Conservation (phyloP, 306 rosid genomes). For the Dryas octopetala region DNA sequence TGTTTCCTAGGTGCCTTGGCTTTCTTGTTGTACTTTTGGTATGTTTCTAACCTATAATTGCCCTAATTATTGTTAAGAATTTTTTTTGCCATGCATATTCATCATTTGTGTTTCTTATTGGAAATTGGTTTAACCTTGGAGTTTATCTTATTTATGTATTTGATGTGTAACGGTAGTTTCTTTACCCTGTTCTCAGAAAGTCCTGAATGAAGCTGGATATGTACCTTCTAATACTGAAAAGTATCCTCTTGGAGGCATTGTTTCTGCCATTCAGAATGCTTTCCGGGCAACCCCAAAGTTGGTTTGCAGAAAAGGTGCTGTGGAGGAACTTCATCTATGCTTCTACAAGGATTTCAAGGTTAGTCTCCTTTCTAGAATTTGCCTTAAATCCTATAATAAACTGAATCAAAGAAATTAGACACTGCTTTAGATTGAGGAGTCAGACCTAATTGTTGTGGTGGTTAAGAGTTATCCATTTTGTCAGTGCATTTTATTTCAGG, state of each 20-base stretch:
- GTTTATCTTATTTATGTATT: neutral
- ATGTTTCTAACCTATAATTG: neutral
- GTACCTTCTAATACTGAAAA: constrained; percentile 81
- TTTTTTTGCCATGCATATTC: neutral
- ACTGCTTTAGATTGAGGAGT: neutral
- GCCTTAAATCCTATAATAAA: constrained; percentile 12
- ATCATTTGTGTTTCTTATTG: neutral
- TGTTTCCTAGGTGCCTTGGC: neutral
- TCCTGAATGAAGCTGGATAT: constrained; percentile 80
- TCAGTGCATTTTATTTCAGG: neutral
- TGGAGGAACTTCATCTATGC: constrained; percentile 79
- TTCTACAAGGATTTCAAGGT: constrained; percentile 91
- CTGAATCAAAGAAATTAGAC: neutral
- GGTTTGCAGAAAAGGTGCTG: constrained; percentile 56
- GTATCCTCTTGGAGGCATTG: constrained; percentile 89
- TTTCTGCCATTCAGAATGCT: constrained; percentile 89
- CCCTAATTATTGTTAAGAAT: neutral
- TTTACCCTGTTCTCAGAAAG: constrained; percentile 47
- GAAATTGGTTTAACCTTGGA: neutral
- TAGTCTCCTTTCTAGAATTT: constrained; percentile 19
- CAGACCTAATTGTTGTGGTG: neutral
- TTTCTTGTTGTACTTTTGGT: neutral
- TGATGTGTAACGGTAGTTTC: neutral
- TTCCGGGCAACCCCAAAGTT: constrained; percentile 70
- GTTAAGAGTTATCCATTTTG: neutral